Conservation (phyloP, 768 basidiomycete genomes). For the Auricularia cornea region DNA sequence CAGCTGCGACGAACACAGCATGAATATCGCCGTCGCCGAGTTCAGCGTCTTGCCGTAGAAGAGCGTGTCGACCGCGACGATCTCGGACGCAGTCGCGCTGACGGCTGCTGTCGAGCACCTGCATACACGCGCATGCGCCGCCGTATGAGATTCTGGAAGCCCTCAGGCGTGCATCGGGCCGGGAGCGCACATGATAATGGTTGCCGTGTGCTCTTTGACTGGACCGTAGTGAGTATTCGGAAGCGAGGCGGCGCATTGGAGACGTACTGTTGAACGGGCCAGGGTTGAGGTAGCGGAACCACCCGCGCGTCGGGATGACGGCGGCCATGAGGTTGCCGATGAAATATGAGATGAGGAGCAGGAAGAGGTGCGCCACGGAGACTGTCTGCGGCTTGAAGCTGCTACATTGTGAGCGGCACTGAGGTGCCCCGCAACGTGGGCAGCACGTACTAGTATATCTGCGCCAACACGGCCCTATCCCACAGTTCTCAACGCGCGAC, state of each 20-base stretch:
- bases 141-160: no score
- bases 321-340: slow-evolving; percentile 15
- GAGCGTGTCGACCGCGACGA: slow-evolving; percentile 24
- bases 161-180: no score
- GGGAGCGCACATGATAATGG: slow-evolving; percentile 19
- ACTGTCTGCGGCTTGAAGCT: slow-evolving; percentile 22
- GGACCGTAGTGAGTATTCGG: not conserved
- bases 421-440: not conserved
- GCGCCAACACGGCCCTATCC: slow-evolving; percentile 21
- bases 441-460: slow-evolving; percentile 32
- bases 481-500: not conserved
- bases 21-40: slow-evolving; percentile 23
- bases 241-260: slow-evolving; percentile 8
- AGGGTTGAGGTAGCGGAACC: slow-evolving; percentile 21
- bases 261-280: slow-evolving; percentile 24
- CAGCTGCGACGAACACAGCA: slow-evolving; percentile 19
- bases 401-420: not conserved
- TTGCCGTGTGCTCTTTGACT: slow-evolving; percentile 25
- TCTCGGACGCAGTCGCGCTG: slow-evolving; percentile 25
- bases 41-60: slow-evolving; percentile 19
- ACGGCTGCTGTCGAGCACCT: slow-evolving; percentile 23
- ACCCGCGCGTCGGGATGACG: slow-evolving; percentile 14
- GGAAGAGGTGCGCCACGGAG: slow-evolving; percentile 21
- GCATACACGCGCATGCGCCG: no score
- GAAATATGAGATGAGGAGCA: slow-evolving; percentile 22